Evolutionary conservation across 768 basidiomycete species (phyloP), one percentile per base, ranked within the genome.

Genomic region (Leccinum variicolor): DNA sequence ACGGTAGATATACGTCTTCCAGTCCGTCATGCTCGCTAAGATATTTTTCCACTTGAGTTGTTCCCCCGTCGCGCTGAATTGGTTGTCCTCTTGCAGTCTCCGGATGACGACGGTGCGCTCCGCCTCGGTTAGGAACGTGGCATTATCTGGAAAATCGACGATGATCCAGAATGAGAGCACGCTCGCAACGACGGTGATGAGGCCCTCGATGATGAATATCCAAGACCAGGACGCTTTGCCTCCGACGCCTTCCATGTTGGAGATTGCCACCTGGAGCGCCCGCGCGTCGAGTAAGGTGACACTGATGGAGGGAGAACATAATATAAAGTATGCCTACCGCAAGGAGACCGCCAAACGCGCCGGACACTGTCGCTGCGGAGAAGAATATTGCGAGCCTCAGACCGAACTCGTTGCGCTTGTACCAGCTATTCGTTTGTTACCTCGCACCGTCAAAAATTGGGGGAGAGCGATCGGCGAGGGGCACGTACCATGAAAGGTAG

Each of bases 81-180:
- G 85, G 59, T 84, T 78, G 66, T 89, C 86, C 13, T 71, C 65
- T 66, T 90, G 86, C 33, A 91, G 75, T 19, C 87, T 76, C 21
- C 84, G 79, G 53, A 90, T 77, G 52, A 89, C 79, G 21, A 86
- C 76, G 8, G 83, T 84, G 31, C 86, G 77, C 71, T 92, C 90
- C 3, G 74, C 79, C 61, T 88, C 85, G n/a, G 79, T 80, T 6
- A 92, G 76, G 75, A 91, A 92, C 62, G 81, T 87, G 25, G 89
- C 90, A 1, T 84, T 87, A 63, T 92, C 88, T 4, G 90, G 90
- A 72, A 92, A 92, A 67, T 92, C n/a, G n/a, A n/a, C n/a, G n/a
- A n/a, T n/a, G n/a, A n/a, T n/a, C n/a, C n/a, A n/a, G n/a, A n/a
- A n/a, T n/a, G n/a, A n/a, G n/a, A n/a, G n/a, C n/a, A n/a, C n/a